Conservation (phyloP, 306 rosid species). For the Alnus rubra region DNA sequence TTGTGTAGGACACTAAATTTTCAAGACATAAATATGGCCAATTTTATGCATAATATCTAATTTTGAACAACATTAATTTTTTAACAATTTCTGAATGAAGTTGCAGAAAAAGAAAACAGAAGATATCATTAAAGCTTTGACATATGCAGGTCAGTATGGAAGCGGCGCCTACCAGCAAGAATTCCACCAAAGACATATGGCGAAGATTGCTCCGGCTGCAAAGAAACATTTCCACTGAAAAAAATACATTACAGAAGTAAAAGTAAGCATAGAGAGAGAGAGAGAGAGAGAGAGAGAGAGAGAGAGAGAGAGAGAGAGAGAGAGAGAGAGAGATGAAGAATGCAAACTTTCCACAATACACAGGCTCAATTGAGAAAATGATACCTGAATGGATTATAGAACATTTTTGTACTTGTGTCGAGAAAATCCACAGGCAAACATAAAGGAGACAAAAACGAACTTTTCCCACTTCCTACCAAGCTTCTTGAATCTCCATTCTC, state of each 20-base stretch:
- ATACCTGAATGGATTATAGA: constrained; percentile 93
- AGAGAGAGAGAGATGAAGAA: constrained; percentile 6
- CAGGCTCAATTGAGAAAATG: constrained; percentile 26
- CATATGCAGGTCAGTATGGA: constrained; percentile 29
- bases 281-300: constrained; percentile 10
- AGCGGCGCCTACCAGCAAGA: constrained; percentile 79
- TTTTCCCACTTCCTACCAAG: constrained; percentile 46
- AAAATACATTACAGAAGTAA: constrained; percentile 24
- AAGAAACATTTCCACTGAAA: constrained; percentile 82
- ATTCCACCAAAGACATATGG: constrained; percentile 81
- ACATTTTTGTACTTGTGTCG: constrained; percentile 60
- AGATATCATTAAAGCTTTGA: constrained; percentile 22
- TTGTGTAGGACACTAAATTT: constrained; percentile 13
- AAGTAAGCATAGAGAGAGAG: constrained; percentile 27
- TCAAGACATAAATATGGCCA: constrained; percentile 6
- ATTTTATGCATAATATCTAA: constrained; percentile 9
- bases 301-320: neutral
- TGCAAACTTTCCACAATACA: constrained; percentile 1
- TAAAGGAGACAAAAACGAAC: constrained; percentile 62
- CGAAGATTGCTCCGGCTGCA: constrained; percentile 56
- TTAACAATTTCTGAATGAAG: constrained; percentile 2
- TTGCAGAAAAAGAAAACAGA: neutral
- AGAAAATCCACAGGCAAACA: constrained; percentile 78
- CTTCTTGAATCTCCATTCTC: constrained; percentile 58
- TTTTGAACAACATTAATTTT: constrained; percentile 15